These are phyloP conservation scores for Umbelopsis sp. DNA, from an alignment of 192 early-diverging fungal genomes.

Conservation along the genomic window DNA sequence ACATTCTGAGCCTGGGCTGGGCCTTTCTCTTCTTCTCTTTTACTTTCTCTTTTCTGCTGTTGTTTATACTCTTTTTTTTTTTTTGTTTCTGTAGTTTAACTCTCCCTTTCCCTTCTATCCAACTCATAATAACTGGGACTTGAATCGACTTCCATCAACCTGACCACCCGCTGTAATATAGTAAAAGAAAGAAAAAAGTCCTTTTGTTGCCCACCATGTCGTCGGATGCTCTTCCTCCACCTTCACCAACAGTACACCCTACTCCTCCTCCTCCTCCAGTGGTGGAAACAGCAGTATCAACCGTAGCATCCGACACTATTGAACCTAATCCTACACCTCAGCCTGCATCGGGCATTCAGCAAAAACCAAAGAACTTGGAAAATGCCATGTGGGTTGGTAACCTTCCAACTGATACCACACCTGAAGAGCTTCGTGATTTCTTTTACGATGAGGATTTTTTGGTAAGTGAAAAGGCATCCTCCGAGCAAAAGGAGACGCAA, in stretches of 20 bases:
- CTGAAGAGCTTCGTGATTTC: constrained; percentile 46
- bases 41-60: background rate
- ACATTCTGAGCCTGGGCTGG: too few species aligned
- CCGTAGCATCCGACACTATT: background rate
- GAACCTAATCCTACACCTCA: constrained; percentile 21
- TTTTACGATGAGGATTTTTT: constrained; percentile 48
- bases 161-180: too few species aligned
- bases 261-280: background rate
- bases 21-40: background rate
- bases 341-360: constrained; percentile 31
- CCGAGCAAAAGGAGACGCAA: too few species aligned
- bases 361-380: constrained; percentile 52
- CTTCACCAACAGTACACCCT: background rate
- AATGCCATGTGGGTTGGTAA: constrained; percentile 57
- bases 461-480: too few species aligned
- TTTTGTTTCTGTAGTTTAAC: background rate
- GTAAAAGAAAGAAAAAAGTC: background rate
- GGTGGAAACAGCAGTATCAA: too few species aligned
- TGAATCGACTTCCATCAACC: too few species aligned
- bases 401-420: constrained; percentile 43
- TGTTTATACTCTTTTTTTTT: background rate
- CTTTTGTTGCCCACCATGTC: background rate
- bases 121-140: background rate
- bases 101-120: background rate
- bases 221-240: background rate